These are phyloP conservation scores for Myxozyma geophila DNA, from an alignment of 805 yeast species.

Conservation along the genomic window DNA sequence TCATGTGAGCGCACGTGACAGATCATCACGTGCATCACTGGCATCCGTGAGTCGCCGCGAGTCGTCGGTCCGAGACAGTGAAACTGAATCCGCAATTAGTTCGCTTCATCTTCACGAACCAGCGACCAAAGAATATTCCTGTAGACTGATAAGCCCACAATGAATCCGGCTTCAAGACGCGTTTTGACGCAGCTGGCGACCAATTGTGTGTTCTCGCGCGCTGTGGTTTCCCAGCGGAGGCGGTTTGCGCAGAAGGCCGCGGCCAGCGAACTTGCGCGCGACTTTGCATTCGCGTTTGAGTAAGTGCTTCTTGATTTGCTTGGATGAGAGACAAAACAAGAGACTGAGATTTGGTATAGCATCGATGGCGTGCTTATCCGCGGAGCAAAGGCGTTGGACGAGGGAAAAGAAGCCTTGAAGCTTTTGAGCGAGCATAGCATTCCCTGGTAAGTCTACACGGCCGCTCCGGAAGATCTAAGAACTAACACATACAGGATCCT, in stretches of 20 bases:
- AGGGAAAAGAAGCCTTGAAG: conserved; percentile 64
- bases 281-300: conserved; percentile 35
- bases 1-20: neutral
- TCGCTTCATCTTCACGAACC: too few relatives aligned
- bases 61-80: neutral
- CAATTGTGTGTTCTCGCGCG: neutral
- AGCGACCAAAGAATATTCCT: neutral
- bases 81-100: neutral
- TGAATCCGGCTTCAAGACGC: conserved; percentile 3
- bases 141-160: neutral
- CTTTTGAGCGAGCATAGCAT: conserved; percentile 57
- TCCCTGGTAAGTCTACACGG: conserved; percentile 57
- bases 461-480: conserved; percentile 61
- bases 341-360: conserved; percentile 24
- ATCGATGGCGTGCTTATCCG: conserved; percentile 89
- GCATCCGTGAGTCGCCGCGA: neutral
- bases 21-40: neutral
- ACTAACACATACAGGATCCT: conserved; percentile 61
- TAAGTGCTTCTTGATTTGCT: neutral
- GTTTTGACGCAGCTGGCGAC: neutral
- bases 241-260: neutral
- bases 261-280: conserved; percentile 13
- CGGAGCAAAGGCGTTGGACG: conserved; percentile 68
- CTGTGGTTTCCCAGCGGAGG: neutral
- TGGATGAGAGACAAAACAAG: neutral